Evolutionary conservation across 495 filamentous ascomycete species (phyloP).

Genomic region (Aspergillus bertholletiae): DNA sequence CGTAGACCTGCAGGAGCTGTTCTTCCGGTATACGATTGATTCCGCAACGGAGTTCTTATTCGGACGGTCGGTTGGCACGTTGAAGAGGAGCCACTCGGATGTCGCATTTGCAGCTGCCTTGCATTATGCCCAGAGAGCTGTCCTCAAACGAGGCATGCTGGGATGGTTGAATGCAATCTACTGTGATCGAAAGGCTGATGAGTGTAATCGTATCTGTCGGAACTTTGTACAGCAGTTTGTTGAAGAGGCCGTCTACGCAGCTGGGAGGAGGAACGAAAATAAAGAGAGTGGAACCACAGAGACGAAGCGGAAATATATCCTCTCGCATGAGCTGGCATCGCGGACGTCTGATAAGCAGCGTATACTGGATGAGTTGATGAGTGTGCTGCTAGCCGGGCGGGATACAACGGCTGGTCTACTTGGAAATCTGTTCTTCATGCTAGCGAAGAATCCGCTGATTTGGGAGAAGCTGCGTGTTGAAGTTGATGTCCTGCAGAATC

Average conservation of each 20-base stretch:
- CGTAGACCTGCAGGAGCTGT: conserved; percentile 50
- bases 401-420: conserved; percentile 50
- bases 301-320: conserved; percentile 13
- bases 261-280: too few species aligned
- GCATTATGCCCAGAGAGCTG: conserved; percentile 19
- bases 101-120: conserved; percentile 34
- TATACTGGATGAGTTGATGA: conserved; percentile 49
- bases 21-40: conserved; percentile 56
- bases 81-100: conserved; percentile 10
- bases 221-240: conserved; percentile 31
- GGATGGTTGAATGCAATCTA: conserved; percentile 41
- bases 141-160: conserved; percentile 25
- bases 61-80: conserved; percentile 29
- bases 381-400: conserved; percentile 35
- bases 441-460: conserved; percentile 41
- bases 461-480: conserved; percentile 41
- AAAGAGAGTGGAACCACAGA: conserved; percentile 5
- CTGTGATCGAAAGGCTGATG: conserved; percentile 34
- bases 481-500: conserved; percentile 32
- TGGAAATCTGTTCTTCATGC: conserved; percentile 48
- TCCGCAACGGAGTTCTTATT: conserved; percentile 58
- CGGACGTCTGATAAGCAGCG: conserved; percentile 21
- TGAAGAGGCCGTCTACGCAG: conserved; percentile 11
- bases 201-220: conserved; percentile 39
- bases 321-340: conserved; percentile 19